Conservation (phyloP, 2,329 filamentous ascomycete species). For the Gnomoniopsis sp. region DNA sequence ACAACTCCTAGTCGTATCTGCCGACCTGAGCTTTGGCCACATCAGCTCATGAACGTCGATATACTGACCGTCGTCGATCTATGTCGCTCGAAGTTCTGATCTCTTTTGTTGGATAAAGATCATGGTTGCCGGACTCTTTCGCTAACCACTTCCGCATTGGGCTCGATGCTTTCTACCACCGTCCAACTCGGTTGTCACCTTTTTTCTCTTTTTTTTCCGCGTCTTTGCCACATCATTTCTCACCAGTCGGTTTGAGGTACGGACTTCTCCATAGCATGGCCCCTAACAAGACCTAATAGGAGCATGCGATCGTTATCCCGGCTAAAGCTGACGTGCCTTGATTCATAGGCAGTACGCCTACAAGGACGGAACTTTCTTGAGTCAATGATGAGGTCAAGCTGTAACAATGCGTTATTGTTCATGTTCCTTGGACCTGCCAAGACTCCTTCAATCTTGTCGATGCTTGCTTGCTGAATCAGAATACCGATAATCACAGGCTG, state of each 20-base stretch:
- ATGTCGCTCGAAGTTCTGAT: background rate
- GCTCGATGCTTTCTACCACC: constrained; percentile 18
- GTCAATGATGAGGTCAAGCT: background rate
- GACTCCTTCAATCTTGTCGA: background rate
- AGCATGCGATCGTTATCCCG: background rate
- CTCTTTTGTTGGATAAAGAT: constrained; percentile 11
- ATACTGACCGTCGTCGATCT: background rate
- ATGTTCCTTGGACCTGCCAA: background rate
- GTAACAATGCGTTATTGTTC: background rate
- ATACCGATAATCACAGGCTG: background rate
- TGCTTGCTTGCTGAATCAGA: background rate
- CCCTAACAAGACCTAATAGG: constrained; percentile 4
- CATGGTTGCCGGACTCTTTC: constrained; percentile 26
- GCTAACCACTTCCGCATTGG: constrained; percentile 32
- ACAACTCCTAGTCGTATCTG: constrained; percentile 1
- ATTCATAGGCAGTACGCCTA: background rate
- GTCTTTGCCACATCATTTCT: constrained; percentile 17
- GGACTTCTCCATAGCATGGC: constrained; percentile 17
- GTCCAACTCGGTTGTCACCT: constrained; percentile 21
- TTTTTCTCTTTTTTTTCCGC: constrained; percentile 16
- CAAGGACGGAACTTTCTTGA: background rate
- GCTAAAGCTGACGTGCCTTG: background rate
- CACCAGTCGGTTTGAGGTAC: constrained; percentile 4
- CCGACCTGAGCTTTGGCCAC: background rate
- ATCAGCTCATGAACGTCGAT: background rate